Base-by-base conservation (phyloP, 345 rosid species). In the Boechera divaricarpa region DNA sequence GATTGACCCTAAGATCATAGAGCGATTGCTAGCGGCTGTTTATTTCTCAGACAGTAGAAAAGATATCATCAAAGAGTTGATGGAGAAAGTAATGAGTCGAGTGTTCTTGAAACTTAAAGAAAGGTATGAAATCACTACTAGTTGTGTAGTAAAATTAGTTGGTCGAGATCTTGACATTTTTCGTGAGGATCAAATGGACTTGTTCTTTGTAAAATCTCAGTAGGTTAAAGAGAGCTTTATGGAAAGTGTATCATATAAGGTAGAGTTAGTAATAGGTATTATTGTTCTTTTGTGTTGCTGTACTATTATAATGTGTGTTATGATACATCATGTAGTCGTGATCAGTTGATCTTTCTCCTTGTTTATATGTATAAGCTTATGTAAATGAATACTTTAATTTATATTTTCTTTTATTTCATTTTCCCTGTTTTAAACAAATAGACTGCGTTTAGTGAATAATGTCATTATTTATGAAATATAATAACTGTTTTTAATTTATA, bases 1-100 rank as follows among this genome's bases (percentile, higher is more conserved):
- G 61, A 77, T 90, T 1, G 86, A 88, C 6, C 16, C 85, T 1
- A 76, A 76, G 80, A 91, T 90, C 63, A 83, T 84, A 76, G 88
- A 90, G 68, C 87, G 86, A 73, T 64, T 88, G 69, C 69, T 90
- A 33, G 84, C 80, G 29, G 84, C 80, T 45, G 78, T 82, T 29
- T 90, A 83, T 74, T 36, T 80, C 56, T 83, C 87, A 0, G 89
- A 87, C 3, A 66, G 5, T 71, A 26, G 73, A 36, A 72, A 63
- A 13, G 61, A 72, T 53, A 71, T 47, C n/a, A 70, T 82, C 21
- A 75, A 77, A 42, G 87, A 88, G 38, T 87, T 87, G 88, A 64
- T 82, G 81, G 76, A 60, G 70, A 81, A 77, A 66, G 87, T 80
- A 69, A 81, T 88, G 53, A 55, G 73, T 47, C 28, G 80, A 74